Percentiles rank a stretch among this genome's conserved stretches.
Evolutionary conservation across 1,284 basidiomycete species (phyloP).

Genomic region (Leccinum cinnamomeum): DNA sequence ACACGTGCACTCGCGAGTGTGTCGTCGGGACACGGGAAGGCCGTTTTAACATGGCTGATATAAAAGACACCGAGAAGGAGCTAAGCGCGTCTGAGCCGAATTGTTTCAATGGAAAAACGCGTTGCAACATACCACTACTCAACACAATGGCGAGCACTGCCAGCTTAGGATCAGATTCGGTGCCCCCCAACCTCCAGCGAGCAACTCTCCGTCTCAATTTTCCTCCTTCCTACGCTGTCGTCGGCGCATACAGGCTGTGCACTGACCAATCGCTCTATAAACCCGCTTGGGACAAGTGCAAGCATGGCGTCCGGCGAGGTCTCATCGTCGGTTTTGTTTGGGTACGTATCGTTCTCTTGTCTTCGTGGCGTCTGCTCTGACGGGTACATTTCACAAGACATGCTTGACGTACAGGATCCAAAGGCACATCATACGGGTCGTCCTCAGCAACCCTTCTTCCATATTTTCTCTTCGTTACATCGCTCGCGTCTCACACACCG

Average conservation of each 20-base stretch:
- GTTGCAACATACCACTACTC: neutral
- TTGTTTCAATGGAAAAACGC: neutral
- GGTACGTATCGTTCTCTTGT: constrained; percentile 44
- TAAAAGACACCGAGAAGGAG: neutral
- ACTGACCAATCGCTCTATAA: constrained; percentile 62
- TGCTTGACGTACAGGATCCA: constrained; percentile 66
- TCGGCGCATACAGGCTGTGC: constrained; percentile 71
- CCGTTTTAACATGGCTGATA: neutral
- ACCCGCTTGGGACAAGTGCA: constrained; percentile 77
- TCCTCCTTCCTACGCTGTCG: constrained; percentile 72
- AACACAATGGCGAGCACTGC: neutral
- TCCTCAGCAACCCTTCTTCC: constrained; percentile 59
- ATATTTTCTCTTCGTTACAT: constrained; percentile 18
- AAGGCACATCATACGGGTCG: constrained; percentile 58
- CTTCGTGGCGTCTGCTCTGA: neutral
- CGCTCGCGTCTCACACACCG: constrained; percentile 21
- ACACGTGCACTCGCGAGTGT: neutral
- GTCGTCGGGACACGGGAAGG: neutral
- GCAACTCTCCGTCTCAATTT: constrained; percentile 63
- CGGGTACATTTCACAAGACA: constrained; percentile 41
- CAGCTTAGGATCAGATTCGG: constrained; percentile 14
- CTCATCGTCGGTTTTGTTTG: constrained; percentile 61
- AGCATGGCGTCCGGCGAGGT: constrained; percentile 64
- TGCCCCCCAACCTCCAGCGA: constrained; percentile 48
- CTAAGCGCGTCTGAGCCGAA: neutral